These are phyloP conservation scores for Cercospora sp. DNA, from an alignment of 2,329 filamentous ascomycete species.

Conservation along the genomic window DNA sequence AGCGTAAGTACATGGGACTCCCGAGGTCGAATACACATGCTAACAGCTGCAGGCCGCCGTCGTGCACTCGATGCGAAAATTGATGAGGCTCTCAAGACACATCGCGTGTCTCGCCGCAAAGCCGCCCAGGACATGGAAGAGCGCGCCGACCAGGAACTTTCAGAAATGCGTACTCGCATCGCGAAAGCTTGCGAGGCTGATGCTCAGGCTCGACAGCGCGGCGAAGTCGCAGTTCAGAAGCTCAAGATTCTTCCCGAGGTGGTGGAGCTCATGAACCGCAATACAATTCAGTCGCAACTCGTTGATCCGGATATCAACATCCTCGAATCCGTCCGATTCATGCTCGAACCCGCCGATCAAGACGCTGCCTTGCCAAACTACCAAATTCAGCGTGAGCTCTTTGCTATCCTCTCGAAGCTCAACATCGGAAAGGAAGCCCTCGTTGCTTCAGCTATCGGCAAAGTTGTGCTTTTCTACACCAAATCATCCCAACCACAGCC, in stretches of 20 bases:
- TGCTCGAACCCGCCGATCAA: conserved; percentile 83
- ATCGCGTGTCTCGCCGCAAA: conserved; percentile 73
- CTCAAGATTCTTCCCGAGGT: conserved; percentile 92
- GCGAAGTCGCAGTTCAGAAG: conserved; percentile 85
- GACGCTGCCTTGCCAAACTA: conserved; percentile 94
- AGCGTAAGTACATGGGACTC: conserved; percentile 57
- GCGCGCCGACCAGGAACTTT: conserved; percentile 86
- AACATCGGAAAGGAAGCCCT: conserved; percentile 90
- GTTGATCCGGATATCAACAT: conserved; percentile 95
- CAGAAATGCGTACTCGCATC: conserved; percentile 84
- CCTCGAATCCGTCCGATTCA: conserved; percentile 91
- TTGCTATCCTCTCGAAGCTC: conserved; percentile 74
- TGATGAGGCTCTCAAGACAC: conserved; percentile 83
- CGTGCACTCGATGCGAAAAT: conserved; percentile 83
- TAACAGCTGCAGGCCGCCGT: conserved; percentile 58
- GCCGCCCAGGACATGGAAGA: conserved; percentile 91
- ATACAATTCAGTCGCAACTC: conserved; percentile 78
- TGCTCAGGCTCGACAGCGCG: conserved; percentile 74
- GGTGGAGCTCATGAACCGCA: conserved; percentile 82
- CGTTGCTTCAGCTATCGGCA: conserved; percentile 88
- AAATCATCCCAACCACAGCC: conserved; percentile 88
- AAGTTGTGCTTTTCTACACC: conserved; percentile 95
- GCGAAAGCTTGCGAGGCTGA: conserved; percentile 85
- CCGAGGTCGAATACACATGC: conserved; percentile 17
- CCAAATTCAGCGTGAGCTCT: conserved; percentile 94